Conservation (phyloP, 768 basidiomycete genomes). For the Panaeolus papilionaceus region DNA sequence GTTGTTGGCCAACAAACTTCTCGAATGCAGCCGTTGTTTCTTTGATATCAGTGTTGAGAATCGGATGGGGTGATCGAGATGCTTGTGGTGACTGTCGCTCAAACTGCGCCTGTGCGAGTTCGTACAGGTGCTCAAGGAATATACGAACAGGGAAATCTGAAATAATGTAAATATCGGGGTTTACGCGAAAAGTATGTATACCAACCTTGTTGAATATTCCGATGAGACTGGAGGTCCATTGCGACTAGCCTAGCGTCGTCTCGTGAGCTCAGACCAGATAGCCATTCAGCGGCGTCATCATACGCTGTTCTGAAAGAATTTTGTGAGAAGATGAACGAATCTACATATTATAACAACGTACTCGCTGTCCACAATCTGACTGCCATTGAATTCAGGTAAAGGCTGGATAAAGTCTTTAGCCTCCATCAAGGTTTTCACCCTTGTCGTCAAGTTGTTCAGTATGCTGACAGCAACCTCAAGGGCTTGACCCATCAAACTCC, state of each 20-base stretch:
- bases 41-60: slow-evolving; percentile 38
- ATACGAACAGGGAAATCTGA: slow-evolving; percentile 53
- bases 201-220: slow-evolving; percentile 52
- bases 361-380: slow-evolving; percentile 45
- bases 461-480: slow-evolving; percentile 47
- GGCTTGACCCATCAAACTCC: slow-evolving; percentile 56
- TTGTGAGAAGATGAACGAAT: slow-evolving; percentile 16
- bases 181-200: neutral
- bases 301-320: slow-evolving; percentile 44
- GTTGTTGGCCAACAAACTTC: slow-evolving; percentile 36
- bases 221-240: slow-evolving; percentile 49
- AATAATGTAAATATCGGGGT: slow-evolving; percentile 1
- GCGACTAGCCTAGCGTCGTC: slow-evolving; percentile 41
- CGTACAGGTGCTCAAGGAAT: slow-evolving; percentile 56
- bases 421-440: slow-evolving; percentile 33
- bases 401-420: slow-evolving; percentile 26
- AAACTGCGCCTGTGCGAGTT: slow-evolving; percentile 42
- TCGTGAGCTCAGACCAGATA: slow-evolving; percentile 35
- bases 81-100: slow-evolving; percentile 27
- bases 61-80: slow-evolving; percentile 24
- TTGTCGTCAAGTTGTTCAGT: slow-evolving; percentile 46
- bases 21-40: slow-evolving; percentile 41
- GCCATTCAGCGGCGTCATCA: slow-evolving; percentile 47
- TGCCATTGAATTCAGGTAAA: slow-evolving; percentile 43
- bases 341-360: slow-evolving; percentile 30